Percentiles rank a stretch among this genome's conserved stretches.
Evolutionary conservation across 805 yeast species (phyloP).

Genomic region (Wickerhamiella alocasiicola): DNA sequence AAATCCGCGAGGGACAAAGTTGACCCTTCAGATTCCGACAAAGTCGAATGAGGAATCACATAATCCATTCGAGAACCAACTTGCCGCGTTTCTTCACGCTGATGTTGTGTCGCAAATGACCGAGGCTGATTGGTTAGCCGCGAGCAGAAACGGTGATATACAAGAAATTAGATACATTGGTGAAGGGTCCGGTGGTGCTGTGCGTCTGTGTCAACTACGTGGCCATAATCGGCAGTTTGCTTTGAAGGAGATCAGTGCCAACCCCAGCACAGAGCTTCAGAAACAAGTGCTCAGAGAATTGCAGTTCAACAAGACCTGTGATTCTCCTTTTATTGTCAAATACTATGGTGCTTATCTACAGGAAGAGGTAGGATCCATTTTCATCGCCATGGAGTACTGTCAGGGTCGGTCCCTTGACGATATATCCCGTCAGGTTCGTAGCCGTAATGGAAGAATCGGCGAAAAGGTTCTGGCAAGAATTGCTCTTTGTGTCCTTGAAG

Average conservation of each 20-base stretch:
- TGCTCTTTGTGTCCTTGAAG: conserved; percentile 73
- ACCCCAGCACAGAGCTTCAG: conserved; percentile 75
- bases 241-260: conserved; percentile 57
- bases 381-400: conserved; percentile 96
- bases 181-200: conserved; percentile 92
- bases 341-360: conserved; percentile 87
- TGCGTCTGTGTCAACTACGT: conserved; percentile 58
- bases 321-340: conserved; percentile 73
- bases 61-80: neutral
- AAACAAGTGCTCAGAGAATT: conserved; percentile 84
- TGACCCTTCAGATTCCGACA: conserved; percentile 5
- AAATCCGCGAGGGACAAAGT: no score
- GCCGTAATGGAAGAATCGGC: conserved; percentile 73
- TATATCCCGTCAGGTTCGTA: conserved; percentile 63
- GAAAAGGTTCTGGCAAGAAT: conserved; percentile 87
- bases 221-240: conserved; percentile 62
- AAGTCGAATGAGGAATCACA: neutral
- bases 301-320: conserved; percentile 73
- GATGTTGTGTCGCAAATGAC: conserved; percentile 11
- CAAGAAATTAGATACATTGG: conserved; percentile 63
- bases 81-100: neutral
- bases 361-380: conserved; percentile 64
- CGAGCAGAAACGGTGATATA: conserved; percentile 49
- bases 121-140: conserved; percentile 47
- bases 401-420: conserved; percentile 87